Evolutionary conservation across 192 early-diverging fungal species (phyloP).

Genomic region (Cetraspora pellucida): DNA sequence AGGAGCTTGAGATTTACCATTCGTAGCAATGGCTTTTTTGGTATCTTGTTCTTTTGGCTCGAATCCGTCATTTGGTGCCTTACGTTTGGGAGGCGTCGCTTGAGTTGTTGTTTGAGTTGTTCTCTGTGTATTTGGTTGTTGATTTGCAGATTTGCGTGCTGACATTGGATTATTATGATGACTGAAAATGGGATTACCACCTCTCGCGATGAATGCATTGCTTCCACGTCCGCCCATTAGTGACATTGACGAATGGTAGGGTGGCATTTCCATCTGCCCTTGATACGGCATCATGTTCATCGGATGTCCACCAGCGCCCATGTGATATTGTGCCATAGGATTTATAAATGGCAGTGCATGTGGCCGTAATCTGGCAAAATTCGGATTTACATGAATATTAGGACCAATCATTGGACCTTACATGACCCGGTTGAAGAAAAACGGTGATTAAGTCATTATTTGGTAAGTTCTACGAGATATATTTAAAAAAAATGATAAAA

Average conservation of each 20-base stretch:
- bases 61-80: constrained; percentile 5
- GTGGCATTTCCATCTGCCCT: constrained; percentile 16
- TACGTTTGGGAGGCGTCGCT: neutral
- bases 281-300: constrained; percentile 25
- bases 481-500: constrained; percentile 2
- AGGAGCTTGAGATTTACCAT: neutral
- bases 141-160: neutral
- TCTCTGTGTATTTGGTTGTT: neutral
- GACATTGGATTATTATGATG: neutral
- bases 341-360: neutral
- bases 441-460: neutral
- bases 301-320: constrained; percentile 3
- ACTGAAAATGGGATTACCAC: neutral
- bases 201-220: neutral
- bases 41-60: constrained; percentile 7
- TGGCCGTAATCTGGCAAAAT: constrained; percentile 23
- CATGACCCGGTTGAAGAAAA: neutral
- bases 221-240: neutral
- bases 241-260: constrained; percentile 1
- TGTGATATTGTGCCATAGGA: neutral
- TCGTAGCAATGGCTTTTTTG: neutral
- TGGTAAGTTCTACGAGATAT: neutral
- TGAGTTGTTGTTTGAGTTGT: neutral
- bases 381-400: constrained; percentile 22
- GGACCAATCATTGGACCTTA: constrained; percentile 20